A percentile compares a stretch with the other conserved stretches of the same genome.
phyloP scores from a whole-genome alignment of 2,329 filamentous ascomycete genomes.

The Hymenotorrendiella dingleyae region DNA sequence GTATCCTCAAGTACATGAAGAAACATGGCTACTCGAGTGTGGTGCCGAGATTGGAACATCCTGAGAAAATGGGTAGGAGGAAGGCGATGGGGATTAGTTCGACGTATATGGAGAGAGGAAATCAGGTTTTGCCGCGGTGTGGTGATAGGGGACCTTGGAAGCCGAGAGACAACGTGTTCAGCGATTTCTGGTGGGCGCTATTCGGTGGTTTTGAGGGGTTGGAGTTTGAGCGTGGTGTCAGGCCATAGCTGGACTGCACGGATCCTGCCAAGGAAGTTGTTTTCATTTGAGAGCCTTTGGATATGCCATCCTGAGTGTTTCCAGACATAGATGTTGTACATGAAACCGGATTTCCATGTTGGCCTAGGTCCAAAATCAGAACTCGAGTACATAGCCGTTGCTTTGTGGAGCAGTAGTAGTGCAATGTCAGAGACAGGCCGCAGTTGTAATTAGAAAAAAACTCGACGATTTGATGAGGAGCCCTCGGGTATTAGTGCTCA shows the following conservation, averaged over 20 bases:
- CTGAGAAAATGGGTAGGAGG: neutral
- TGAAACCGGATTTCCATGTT: too few species aligned
- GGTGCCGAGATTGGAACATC: conserved; percentile 8
- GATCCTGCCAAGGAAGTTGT: neutral
- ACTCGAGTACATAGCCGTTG: too few species aligned
- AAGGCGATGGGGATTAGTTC: conserved; percentile 4
- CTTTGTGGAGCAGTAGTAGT: too few species aligned
- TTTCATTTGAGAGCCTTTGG: too few species aligned
- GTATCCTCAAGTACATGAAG: conserved; percentile 28
- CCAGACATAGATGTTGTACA: too few species aligned
- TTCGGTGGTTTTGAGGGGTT: conserved; percentile 22
- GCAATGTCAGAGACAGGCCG: too few species aligned
- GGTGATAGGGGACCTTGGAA: conserved; percentile 25
- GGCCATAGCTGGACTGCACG: neutral
- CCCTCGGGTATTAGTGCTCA: too few species aligned
- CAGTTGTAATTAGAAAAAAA: too few species aligned
- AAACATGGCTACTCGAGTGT: conserved; percentile 11
- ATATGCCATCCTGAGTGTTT: too few species aligned
- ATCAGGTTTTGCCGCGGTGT: conserved; percentile 8
- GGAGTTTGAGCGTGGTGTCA: conserved; percentile 2
- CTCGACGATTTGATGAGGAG: too few species aligned
- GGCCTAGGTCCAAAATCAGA: too few species aligned
- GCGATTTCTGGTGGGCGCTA: conserved; percentile 24
- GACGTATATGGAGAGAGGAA: conserved; percentile 11
- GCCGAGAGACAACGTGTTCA: conserved; percentile 24